These are phyloP conservation scores for Prunus davidiana DNA, from an alignment of 306 rosid species.

Conservation along the genomic window DNA sequence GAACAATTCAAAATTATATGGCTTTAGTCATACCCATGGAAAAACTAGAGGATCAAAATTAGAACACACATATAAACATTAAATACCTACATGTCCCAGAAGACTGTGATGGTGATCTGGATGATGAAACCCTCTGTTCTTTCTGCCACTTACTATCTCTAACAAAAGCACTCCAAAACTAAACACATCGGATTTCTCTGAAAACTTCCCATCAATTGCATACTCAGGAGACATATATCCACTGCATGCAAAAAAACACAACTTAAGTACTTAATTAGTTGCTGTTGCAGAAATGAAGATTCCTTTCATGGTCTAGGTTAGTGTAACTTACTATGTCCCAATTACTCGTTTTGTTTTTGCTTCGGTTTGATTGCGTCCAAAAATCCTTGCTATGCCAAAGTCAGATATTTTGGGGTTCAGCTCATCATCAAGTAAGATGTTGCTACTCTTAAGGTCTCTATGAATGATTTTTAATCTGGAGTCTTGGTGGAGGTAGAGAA, in stretches of 20 bases:
- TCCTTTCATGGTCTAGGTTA: too few relatives aligned
- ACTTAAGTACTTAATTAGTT: background rate
- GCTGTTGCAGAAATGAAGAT: background rate
- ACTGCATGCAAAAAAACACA: background rate
- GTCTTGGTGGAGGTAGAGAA: slow-evolving; percentile 27
- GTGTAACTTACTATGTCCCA: slow-evolving; percentile 25
- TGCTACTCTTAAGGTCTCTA: slow-evolving; percentile 29
- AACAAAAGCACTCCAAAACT: slow-evolving; percentile 31
- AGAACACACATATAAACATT: background rate
- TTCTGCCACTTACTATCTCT: slow-evolving; percentile 26
- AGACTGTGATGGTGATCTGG: slow-evolving; percentile 23
- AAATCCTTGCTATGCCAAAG: slow-evolving; percentile 34
- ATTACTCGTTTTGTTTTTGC: slow-evolving; percentile 25
- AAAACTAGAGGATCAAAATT: background rate
- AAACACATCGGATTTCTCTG: slow-evolving; percentile 28
- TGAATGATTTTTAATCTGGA: slow-evolving; percentile 31
- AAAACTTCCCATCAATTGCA: slow-evolving; percentile 26
- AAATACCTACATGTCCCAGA: slow-evolving; percentile 27
- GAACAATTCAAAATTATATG: too few relatives aligned
- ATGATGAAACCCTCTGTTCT: slow-evolving; percentile 18
- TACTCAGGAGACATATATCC: slow-evolving; percentile 37
- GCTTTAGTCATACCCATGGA: background rate
- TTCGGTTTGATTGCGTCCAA: slow-evolving; percentile 20
- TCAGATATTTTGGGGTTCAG: slow-evolving; percentile 36
- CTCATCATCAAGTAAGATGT: slow-evolving; percentile 27